Conservation (phyloP, 2,329 filamentous ascomycete species). For the Beauveria rudraprayagi region DNA sequence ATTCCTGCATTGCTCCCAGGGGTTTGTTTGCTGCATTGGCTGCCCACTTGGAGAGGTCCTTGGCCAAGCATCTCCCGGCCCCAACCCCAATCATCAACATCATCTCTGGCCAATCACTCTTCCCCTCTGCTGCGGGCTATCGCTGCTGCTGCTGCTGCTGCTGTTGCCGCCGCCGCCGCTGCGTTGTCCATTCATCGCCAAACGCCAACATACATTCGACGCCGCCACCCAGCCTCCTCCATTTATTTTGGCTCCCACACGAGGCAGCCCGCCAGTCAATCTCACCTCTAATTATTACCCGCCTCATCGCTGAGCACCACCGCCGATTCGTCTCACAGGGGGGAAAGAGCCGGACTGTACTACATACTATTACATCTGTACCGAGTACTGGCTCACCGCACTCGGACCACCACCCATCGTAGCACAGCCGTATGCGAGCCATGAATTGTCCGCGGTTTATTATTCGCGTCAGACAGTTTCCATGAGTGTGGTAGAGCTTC, state of each 20-base stretch:
- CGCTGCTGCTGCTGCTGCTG: not conserved
- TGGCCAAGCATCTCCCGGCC: not conserved
- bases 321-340: not conserved
- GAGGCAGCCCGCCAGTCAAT: not conserved
- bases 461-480: not conserved
- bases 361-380: no score
- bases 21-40: not conserved
- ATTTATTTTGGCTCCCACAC: not conserved
- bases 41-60: not conserved
- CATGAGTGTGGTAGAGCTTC: slow-evolving; percentile 8
- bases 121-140: no score
- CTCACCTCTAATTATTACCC: not conserved
- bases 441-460: not conserved
- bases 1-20: not conserved
- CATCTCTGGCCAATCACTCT: no score
- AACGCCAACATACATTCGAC: not conserved
- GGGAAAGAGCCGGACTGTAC: not conserved
- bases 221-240: slow-evolving; percentile 3
- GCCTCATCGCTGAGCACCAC: not conserved
- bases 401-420: not conserved
- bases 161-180: not conserved
- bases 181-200: not conserved
- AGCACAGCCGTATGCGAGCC: slow-evolving; percentile 1
- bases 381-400: not conserved
- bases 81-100: no score